Base-by-base conservation (phyloP, 2,329 filamentous ascomycete species). In the Fusarium sp. region DNA sequence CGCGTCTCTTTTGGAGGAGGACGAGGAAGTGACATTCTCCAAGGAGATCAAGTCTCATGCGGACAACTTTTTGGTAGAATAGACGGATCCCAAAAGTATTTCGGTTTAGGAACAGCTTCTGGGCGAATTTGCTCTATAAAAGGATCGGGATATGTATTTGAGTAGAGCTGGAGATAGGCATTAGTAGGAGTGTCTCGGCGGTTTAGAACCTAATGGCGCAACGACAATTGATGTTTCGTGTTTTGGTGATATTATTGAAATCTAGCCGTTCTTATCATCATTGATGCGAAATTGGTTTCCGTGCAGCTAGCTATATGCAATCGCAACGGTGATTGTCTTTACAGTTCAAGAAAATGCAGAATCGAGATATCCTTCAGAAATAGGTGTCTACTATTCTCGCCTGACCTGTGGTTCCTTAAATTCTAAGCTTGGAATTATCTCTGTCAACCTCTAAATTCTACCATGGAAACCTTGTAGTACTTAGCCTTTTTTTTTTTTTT, bases 1-100 rank as follows among this genome's bases (percentile, higher is more conserved):
- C 48, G 92, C 95, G 27, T 88, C 88, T 30, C 83, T 96, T 74
- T 77, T 95, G 60, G 92, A 93, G 71, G 89, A 93, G 84, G 88
- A 90, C 72, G 92, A 95, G 80, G 90, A 93, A 54, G 91, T 97
- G 57, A 90, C 90, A 23, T 97, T 94, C 83, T 92, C 92, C 49
- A 95, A 94, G 83, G 93, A 96, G 62, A 84, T 95, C 79, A 93
- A 91, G 82, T 93, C 90, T 23, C 85, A 90, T 60, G 91, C 93
- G 8, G 93, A 95, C 73, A 89, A 88, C 71, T 97, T 93, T 81
- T 78, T 90, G 69, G 91, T 97, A 78, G 91, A 93, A 82, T 95
- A 90, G 81, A 81, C 63, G 54, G 66, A 61, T 45, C 52, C 59
- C 57, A 67, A 74, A 75, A 60, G 57, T 70, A 45, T 67, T 60